Evolutionary conservation across 2,329 filamentous ascomycete genomes (phyloP).

Genomic region (Arthrinium puccinioides): DNA sequence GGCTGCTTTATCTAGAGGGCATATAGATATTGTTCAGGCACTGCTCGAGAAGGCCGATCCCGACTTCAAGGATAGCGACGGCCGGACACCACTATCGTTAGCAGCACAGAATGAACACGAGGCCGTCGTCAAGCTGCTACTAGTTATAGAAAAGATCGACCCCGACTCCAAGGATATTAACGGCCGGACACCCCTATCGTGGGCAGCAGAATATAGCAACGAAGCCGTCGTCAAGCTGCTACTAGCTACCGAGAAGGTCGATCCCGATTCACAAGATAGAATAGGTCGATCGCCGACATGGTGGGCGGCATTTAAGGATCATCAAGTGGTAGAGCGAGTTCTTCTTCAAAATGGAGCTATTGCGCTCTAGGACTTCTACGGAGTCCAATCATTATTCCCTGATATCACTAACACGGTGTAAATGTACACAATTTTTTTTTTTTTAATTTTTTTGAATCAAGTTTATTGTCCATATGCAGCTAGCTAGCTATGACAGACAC

Average conservation of each 20-base stretch:
- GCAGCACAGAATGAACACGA: neutral
- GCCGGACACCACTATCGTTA: neutral
- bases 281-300: neutral
- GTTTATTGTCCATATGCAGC: too few relatives aligned
- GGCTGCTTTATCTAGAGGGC: neutral
- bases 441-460: too few relatives aligned
- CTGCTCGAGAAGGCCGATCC: neutral
- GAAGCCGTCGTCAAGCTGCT: neutral
- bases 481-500: too few relatives aligned
- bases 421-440: too few relatives aligned
- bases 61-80: too few relatives aligned
- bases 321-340: too few relatives aligned
- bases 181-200: neutral
- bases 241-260: neutral
- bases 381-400: too few relatives aligned
- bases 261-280: neutral
- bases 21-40: neutral
- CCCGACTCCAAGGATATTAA: neutral
- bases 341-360: too few relatives aligned
- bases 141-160: neutral
- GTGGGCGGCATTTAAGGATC: neutral
- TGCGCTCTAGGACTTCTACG: too few relatives aligned
- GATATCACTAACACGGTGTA: too few relatives aligned
- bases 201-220: neutral
- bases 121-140: neutral